Evolutionary conservation across 495 filamentous ascomycete genomes (phyloP), one percentile per base, ranked within the genome.

Genomic region (Penicillium canariense): DNA sequence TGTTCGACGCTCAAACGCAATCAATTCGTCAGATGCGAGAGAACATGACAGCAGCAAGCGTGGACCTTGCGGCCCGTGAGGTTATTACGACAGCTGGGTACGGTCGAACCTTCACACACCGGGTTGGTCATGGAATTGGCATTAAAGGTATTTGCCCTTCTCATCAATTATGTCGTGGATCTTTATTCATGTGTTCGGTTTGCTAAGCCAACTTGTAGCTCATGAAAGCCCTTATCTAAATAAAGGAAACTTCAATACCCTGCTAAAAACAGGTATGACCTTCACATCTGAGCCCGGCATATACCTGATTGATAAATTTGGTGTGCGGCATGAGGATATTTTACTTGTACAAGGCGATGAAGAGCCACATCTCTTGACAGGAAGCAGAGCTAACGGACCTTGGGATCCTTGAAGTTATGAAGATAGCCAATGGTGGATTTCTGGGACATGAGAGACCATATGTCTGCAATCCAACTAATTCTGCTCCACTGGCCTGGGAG

Each of bases 151-250:
- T 42, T 42, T 49, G 5, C 8, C 22, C 3, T 40, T 40, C 7
- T 23, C 2, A 4, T 23, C 10, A n/a, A n/a, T n/a, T 4, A 32
- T 4, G 30, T 32, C 15, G 15, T n/a, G 12, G 15, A n/a, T 15
- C 32, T 1, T 2, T 3, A 34, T 20, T 47, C 10, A 22, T 22
- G 14, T 7, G 18, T 20, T n/a, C 20, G 15, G 25, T 39, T 22
- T 27, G n/a, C n/a, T 43, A n/a, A 22, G 15, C 26, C 27, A 8
- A 4, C 4, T 5, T 7, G 27, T n/a, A 77, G 78, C 77, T 4
- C 78, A 82, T 56, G 80, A 81, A 60, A 77, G 73, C 34, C 80
- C 80, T 0, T 83, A 82, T 56, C 62, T 84, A 39, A 79, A 83
- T 55, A 73, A 82, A 49, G 78, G 79, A 42, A 83, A 82, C 53